A percentile compares a stretch with the other conserved stretches of the same genome.
Conservation (phyloP, 257 asterid genomes). For the Penstemon newberryi region DNA sequence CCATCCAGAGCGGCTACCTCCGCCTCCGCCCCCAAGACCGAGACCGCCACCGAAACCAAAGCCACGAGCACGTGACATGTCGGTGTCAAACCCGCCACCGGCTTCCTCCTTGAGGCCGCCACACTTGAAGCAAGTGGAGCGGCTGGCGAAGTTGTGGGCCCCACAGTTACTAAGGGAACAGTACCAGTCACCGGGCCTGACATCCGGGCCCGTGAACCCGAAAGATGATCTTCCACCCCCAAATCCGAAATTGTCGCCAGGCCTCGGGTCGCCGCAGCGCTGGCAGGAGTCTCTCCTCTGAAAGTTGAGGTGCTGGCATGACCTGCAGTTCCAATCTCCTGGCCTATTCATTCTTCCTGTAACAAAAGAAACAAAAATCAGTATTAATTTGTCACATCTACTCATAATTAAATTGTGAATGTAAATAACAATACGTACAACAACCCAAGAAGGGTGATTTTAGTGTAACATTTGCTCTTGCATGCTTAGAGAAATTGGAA, state of each 20-base stretch:
- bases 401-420: no score
- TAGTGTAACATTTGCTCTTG: background rate
- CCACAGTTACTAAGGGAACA: constrained; percentile 81
- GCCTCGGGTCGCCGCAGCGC: constrained; percentile 85
- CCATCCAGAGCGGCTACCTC: constrained; percentile 80
- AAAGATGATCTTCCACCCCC: constrained; percentile 48
- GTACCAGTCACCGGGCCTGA: constrained; percentile 99
- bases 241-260: constrained; percentile 45
- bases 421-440: no score
- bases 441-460: no score
- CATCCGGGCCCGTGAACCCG: constrained; percentile 84
- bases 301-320: constrained; percentile 93
- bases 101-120: constrained; percentile 83
- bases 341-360: constrained; percentile 72
- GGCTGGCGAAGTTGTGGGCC: constrained; percentile 97
- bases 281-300: constrained; percentile 96
- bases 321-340: constrained; percentile 98
- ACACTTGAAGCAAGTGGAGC: constrained; percentile 96
- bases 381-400: no score
- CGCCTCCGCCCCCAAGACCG: constrained; percentile 16
- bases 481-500: background rate
- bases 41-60: constrained; percentile 43
- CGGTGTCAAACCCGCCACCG: constrained; percentile 40
- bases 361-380: no score
- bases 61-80: constrained; percentile 44